A percentile compares a stretch with the other conserved stretches of the same genome.
These are phyloP conservation scores for Flaveria ramosissima DNA, from an alignment of 129 eudicot genomes.

Conservation along the genomic window DNA sequence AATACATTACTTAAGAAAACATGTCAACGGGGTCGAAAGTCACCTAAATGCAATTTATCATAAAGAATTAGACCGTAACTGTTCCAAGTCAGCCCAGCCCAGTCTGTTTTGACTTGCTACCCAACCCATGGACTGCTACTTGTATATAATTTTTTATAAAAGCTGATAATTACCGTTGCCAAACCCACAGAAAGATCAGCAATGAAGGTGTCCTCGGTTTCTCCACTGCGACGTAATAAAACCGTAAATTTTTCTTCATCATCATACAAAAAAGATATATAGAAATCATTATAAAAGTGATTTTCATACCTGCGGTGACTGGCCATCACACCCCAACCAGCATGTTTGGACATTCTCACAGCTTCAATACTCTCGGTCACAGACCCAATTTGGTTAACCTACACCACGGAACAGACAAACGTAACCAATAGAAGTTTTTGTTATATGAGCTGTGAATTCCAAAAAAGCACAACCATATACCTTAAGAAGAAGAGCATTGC, in stretches of 20 bases:
- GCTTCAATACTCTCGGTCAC: conserved; percentile 98
- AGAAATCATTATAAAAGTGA: not conserved
- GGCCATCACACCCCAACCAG: conserved; percentile 53
- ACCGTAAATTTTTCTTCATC: not conserved
- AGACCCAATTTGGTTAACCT: conserved; percentile 98
- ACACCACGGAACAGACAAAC: not conserved
- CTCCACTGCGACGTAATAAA: conserved; percentile 48
- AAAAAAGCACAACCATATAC: not conserved
- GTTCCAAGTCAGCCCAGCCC: not conserved
- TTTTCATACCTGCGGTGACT: conserved; percentile 41
- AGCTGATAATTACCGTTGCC: conserved; percentile 55
- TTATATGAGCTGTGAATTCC: not conserved
- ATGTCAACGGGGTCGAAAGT: too few relatives aligned
- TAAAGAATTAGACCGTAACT: not conserved
- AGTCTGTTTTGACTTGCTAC: not conserved
- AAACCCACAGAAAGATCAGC: conserved; percentile 81
- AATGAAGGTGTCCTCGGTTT: conserved; percentile 76
- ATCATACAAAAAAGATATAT: not conserved
- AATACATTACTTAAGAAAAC: too few relatives aligned
- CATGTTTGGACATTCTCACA: conserved; percentile 44
- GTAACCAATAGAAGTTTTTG: not conserved
- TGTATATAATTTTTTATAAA: not conserved
- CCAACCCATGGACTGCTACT: not conserved
- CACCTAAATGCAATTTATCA: not conserved
- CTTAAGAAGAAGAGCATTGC: conserved; percentile 51